phyloP scores from a whole-genome alignment of 768 basidiomycete genomes.

The Tremella yokohamensis region DNA sequence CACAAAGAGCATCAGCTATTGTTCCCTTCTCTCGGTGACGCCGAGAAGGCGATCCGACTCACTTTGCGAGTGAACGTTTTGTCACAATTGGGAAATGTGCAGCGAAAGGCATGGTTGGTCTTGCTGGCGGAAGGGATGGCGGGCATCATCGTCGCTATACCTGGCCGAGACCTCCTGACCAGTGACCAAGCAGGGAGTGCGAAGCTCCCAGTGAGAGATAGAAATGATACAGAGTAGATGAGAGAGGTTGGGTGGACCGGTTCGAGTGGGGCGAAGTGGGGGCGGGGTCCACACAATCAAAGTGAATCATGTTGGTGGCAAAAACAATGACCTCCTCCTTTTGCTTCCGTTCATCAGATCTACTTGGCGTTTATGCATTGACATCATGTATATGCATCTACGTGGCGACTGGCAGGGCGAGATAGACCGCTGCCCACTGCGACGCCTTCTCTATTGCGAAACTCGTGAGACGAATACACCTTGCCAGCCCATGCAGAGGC shows the following conservation, averaged over 20 bases:
- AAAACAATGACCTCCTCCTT: not conserved
- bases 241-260: not conserved
- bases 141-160: too few relatives aligned
- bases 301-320: not conserved
- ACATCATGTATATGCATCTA: conserved; percentile 17
- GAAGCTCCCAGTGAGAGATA: not conserved
- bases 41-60: conserved; percentile 2
- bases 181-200: not conserved
- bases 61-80: conserved; percentile 44
- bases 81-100: conserved; percentile 22
- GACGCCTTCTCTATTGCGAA: conserved; percentile 22
- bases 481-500: conserved; percentile 41
- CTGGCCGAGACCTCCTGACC: not conserved
- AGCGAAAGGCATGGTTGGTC: conserved; percentile 13
- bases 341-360: not conserved
- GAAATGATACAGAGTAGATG: not conserved
- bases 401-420: conserved; percentile 39
- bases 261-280: conserved; percentile 2
- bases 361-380: not conserved
- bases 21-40: conserved; percentile 5
- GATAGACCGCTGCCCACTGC: conserved; percentile 20
- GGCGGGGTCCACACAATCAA: not conserved
- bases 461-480: conserved; percentile 37
- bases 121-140: not conserved
- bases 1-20: not conserved